Conservation (phyloP, 2,329 filamentous ascomycete species). For the Blastomyces percursus region DNA sequence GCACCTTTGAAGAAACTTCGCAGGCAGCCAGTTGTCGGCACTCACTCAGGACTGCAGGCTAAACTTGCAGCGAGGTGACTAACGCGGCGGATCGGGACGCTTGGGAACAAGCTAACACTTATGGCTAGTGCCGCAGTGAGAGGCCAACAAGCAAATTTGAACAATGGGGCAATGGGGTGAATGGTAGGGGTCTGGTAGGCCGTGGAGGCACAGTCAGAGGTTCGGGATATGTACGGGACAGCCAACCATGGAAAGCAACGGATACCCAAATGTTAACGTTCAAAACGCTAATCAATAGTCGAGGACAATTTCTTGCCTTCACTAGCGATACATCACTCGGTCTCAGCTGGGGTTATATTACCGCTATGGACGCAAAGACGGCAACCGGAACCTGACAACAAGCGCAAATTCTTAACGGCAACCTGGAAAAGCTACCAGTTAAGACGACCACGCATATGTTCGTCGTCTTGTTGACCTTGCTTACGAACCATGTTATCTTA, state of each 20-base stretch:
- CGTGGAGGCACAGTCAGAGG: conserved; percentile 26
- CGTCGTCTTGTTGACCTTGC: conserved; percentile 44
- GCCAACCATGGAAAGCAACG: conserved; percentile 16
- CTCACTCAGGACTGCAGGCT: conserved; percentile 42
- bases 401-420: conserved; percentile 21
- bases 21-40: conserved; percentile 38
- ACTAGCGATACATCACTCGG: not conserved
- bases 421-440: conserved; percentile 22
- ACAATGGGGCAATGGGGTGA: conserved; percentile 23
- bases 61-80: conserved; percentile 50
- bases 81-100: conserved; percentile 53
- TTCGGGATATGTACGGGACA: conserved; percentile 42
- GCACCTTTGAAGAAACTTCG: conserved; percentile 14
- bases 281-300: conserved; percentile 9
- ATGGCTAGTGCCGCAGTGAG: conserved; percentile 44
- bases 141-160: conserved; percentile 35
- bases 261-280: not conserved
- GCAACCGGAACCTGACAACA: conserved; percentile 30
- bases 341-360: not conserved
- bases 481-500: conserved; percentile 29
- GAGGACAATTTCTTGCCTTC: conserved; percentile 23
- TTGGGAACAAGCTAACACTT: conserved; percentile 37
- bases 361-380: conserved; percentile 15
- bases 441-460: conserved; percentile 32
- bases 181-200: conserved; percentile 29